Evolutionary conservation across 2,329 filamentous ascomycete genomes (phyloP), one percentile per base, ranked within the genome.

Genomic region (Ampelomyces quisqualis): DNA sequence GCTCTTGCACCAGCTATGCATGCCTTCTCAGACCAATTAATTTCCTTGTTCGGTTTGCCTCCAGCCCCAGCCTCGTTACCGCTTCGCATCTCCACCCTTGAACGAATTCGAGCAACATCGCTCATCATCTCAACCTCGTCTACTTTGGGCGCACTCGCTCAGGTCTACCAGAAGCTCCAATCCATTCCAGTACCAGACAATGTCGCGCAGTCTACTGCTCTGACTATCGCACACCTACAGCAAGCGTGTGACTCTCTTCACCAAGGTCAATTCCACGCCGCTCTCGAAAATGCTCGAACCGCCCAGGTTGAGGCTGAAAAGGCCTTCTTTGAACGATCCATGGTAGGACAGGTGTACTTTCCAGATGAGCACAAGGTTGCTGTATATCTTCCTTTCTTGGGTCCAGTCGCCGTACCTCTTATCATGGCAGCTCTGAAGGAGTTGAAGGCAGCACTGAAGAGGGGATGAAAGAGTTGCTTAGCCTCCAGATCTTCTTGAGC

Each of bases 331-430:
- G 93, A 98, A 70, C 95, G 95, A 71, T 95, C 88, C 62, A 98
- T 98, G 93, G 93, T 98, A 9, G 93, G 90, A 0, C 93, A 97
- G 71, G 84, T 97, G 2, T 98, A 97, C 69, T 98, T 98, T 68
- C 93, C 93, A 0, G 93, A 98, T 62, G 93, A 98, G 72, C 93
- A 98, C 69, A 98, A 97, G 70, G 81, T 98, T 17, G 93, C 93
- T 0, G 93, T 98, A 1, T 98, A 98, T 65, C 71, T 98, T 57
- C 93, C 93, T 1, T 72, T 98, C 8, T 72, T 98, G 27, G 93
- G 93, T 0, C 93, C 93, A 0, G 83, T 97, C 27, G 90, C 88
- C 4, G 91, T 97, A 9, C 93, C 93, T 24, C 71, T 98, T 34
- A 67, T 96, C 5, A 87, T 96, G 79, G 86, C 86, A 3, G 73